phyloP scores from a whole-genome alignment of 805 yeast species.

The Saturnispora ahearnii region DNA sequence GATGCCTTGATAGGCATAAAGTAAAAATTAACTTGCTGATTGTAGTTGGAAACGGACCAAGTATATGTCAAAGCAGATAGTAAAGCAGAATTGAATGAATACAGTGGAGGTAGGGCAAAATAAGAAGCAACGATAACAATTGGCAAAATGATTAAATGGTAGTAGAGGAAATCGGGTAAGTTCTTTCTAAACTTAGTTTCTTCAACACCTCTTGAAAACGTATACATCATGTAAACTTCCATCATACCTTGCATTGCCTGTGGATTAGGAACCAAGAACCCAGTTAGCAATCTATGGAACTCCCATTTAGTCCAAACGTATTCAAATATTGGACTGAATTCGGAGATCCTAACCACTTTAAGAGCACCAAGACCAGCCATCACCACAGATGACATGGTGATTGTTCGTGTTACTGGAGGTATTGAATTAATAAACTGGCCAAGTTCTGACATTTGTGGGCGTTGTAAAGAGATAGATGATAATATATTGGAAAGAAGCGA shows the following conservation, averaged over 20 bases:
- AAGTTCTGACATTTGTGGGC: constrained; percentile 25
- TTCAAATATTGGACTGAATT: constrained; percentile 27
- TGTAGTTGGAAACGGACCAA: constrained; percentile 52
- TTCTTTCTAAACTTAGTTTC: constrained; percentile 38
- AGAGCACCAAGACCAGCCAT: constrained; percentile 34
- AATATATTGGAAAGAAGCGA: background rate
- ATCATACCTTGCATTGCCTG: constrained; percentile 38
- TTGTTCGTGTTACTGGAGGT: constrained; percentile 55
- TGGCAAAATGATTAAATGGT: constrained; percentile 41
- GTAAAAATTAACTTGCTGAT: constrained; percentile 44
- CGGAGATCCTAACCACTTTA: constrained; percentile 19
- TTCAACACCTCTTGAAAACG: constrained; percentile 49
- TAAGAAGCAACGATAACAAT: constrained; percentile 31
- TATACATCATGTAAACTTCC: constrained; percentile 49
- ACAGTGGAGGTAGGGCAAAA: constrained; percentile 22
- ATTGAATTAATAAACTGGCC: constrained; percentile 34
- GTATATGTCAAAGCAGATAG: constrained; percentile 48
- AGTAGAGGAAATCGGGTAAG: constrained; percentile 50
- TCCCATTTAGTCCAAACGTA: constrained; percentile 28
- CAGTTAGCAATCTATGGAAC: constrained; percentile 40
- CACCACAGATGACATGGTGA: constrained; percentile 40
- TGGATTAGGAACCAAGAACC: constrained; percentile 37
- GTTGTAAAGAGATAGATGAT: background rate
- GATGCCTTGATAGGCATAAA: constrained; percentile 47
- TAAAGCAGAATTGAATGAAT: constrained; percentile 31